phyloP scores from a whole-genome alignment of 2,329 filamentous ascomycete species.

The Colletotrichum lupini region DNA sequence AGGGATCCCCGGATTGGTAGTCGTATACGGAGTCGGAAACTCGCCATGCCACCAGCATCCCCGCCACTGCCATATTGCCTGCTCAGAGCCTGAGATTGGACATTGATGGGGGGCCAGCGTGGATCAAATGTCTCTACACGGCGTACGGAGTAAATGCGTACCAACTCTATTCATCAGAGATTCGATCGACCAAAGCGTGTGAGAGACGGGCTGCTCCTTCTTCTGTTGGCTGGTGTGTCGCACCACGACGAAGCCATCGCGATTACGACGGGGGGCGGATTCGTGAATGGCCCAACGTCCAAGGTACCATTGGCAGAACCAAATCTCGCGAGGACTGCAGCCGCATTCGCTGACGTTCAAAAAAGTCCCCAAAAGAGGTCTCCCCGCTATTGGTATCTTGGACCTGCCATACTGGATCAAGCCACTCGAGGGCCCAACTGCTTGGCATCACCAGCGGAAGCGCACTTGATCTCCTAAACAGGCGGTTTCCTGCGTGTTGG shows the following conservation, averaged over 20 bases:
- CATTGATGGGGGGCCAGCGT: background rate
- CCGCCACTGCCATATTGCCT: slow-evolving; percentile 3
- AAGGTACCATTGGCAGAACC: slow-evolving; percentile 3
- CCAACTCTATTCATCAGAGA: background rate
- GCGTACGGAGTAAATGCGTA: no score
- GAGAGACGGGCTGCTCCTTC: background rate
- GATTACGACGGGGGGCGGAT: slow-evolving; percentile 1
- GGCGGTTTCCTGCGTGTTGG: slow-evolving; percentile 2
- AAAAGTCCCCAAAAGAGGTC: slow-evolving; percentile 10
- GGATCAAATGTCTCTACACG: background rate
- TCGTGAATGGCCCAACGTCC: background rate
- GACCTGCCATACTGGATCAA: slow-evolving; percentile 19
- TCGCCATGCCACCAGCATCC: slow-evolving; percentile 17
- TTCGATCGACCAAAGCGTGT: background rate
- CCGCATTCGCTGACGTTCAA: background rate
- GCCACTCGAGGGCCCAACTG: background rate
- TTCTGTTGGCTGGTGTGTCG: slow-evolving; percentile 7
- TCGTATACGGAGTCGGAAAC: background rate
- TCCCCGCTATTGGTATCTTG: background rate
- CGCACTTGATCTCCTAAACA: background rate
- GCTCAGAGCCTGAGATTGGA: background rate
- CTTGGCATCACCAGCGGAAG: background rate
- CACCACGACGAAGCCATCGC: slow-evolving; percentile 27
- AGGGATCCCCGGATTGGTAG: background rate
- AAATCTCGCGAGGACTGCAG: background rate